Evolutionary conservation across 176 grass and related monocot genomes (phyloP), one percentile per base, ranked within the genome.

Genomic region (Tillandsia leiboldiana): DNA sequence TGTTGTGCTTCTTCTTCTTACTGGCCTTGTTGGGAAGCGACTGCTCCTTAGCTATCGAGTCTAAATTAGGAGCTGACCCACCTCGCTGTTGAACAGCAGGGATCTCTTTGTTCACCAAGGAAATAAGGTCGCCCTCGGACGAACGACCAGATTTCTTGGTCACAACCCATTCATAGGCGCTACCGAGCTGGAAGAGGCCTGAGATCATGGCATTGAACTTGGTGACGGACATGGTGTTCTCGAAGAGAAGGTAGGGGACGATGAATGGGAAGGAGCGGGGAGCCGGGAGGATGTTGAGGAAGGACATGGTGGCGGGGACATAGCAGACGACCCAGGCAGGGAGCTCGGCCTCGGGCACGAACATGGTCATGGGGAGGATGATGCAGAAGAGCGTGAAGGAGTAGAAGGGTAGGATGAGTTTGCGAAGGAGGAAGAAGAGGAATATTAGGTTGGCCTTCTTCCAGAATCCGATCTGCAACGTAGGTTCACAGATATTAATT

Each of bases 121-220:
- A 74, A 51, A 94, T 75, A 77, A 99, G 87, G 49, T 99, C 90
- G 1, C 90, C 87, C 66, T 99, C 95, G 0, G 89, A 93, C 1
- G 89, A 90, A 10, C 95, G 89, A 12, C 95, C 95, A 0, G 90
- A 99, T 70, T 99, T 99, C 76, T 99, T 99, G 23, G 95, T 99
- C 65, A 99, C 95, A 12, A 93, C 90, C 95, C 95, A 99, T 51
- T 90, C 95, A 10, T 99, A 92, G 1, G 95, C 89, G 33, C 84
- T 93, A 7, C 89, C 89, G 1, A 99, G 89, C 75, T 99, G 95
- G 82, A 99, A 99, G 3, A 99, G 78, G 2, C 95, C 95, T 0
- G 95, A 99, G 71, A 94, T 84, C 95, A 99, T 99, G 48, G 95
- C 95, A 13, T 99, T 99, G 84, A 99, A 99, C 77, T 99, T 99